A percentile compares a stretch with the other conserved stretches of the same genome.
These are phyloP conservation scores for Linnemannia exigua DNA, from an alignment of 192 early-diverging fungal genomes.

Conservation along the genomic window DNA sequence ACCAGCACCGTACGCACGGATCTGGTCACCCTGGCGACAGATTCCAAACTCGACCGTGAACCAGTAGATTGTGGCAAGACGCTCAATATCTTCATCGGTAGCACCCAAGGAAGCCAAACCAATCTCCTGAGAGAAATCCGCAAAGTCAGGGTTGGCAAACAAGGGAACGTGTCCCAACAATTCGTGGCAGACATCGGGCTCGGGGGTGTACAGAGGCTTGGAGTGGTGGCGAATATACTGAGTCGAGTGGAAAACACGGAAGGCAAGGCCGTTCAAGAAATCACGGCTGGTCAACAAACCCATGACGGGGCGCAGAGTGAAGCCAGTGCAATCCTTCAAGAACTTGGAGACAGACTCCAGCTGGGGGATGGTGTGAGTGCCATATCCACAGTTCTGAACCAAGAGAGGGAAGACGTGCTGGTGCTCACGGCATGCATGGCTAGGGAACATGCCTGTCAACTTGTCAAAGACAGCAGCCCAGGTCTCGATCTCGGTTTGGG, in stretches of 20 bases:
- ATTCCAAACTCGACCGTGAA: conserved; percentile 97
- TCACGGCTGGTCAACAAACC: conserved; percentile 93
- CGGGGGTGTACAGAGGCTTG: conserved; percentile 93
- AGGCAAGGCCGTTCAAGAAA: conserved; percentile 96
- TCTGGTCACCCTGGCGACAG: conserved; percentile 76
- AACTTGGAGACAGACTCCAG: conserved; percentile 90
- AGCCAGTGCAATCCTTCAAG: conserved; percentile 95
- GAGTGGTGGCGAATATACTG: conserved; percentile 98
- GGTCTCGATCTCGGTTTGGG: conserved; percentile 81
- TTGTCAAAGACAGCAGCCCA: conserved; percentile 88
- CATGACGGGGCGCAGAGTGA: conserved; percentile 94
- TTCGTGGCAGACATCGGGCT: conserved; percentile 97
- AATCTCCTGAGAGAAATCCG: conserved; percentile 94
- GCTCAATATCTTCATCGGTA: conserved; percentile 91
- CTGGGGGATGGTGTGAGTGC: conserved; percentile 90
- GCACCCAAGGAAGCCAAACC: conserved; percentile 94
- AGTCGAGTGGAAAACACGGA: conserved; percentile 97
- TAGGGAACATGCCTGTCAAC: conserved; percentile 81
- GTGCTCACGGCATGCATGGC: conserved; percentile 94
- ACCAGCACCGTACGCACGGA: conserved; percentile 94
- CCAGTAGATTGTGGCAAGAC: conserved; percentile 93
- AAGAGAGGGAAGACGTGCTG: conserved; percentile 91
- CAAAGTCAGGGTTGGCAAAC: conserved; percentile 91
- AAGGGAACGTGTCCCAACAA: conserved; percentile 90
- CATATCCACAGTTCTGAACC: conserved; percentile 92